These are phyloP conservation scores for Aphanocladium album DNA, from an alignment of 2,329 filamentous ascomycete species.

Conservation along the genomic window DNA sequence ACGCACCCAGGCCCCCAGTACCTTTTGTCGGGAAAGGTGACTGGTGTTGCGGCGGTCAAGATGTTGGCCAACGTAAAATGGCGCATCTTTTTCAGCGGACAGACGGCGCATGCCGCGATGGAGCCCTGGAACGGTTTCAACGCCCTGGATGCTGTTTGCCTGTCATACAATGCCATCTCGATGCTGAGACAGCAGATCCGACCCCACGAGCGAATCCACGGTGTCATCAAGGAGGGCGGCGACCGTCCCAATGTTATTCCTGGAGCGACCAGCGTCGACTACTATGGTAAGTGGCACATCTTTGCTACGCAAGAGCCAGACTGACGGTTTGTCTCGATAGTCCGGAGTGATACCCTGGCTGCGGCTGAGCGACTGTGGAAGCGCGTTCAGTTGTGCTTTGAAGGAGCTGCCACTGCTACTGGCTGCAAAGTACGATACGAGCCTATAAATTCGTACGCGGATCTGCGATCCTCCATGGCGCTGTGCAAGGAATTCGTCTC, in stretches of 20 bases:
- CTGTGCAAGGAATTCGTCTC: slow-evolving; percentile 35
- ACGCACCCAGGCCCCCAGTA: slow-evolving; percentile 17
- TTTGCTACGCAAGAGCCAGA: slow-evolving; percentile 12
- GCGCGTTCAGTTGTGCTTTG: slow-evolving; percentile 27
- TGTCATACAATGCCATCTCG: slow-evolving; percentile 35
- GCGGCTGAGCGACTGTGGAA: slow-evolving; percentile 21
- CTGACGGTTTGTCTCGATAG: not conserved
- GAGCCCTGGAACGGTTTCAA: slow-evolving; percentile 47
- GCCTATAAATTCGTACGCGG: slow-evolving; percentile 32
- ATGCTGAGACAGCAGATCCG: slow-evolving; percentile 46
- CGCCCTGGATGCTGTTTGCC: slow-evolving; percentile 44
- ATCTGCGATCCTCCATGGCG: slow-evolving; percentile 37
- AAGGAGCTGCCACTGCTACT: slow-evolving; percentile 24
- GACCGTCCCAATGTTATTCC: slow-evolving; percentile 39
- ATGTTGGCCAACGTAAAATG: slow-evolving; percentile 27
- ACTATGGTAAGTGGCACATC: slow-evolving; percentile 21
- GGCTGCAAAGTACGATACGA: slow-evolving; percentile 18
- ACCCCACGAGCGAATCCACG: slow-evolving; percentile 45
- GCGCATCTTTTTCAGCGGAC: slow-evolving; percentile 34
- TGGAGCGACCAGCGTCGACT: slow-evolving; percentile 36
- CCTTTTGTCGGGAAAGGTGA: slow-evolving; percentile 14
- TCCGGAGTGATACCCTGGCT: slow-evolving; percentile 28
- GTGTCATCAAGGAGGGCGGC: slow-evolving; percentile 38
- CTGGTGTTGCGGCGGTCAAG: slow-evolving; percentile 22
- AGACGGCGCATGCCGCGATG: slow-evolving; percentile 41